A percentile compares a stretch with the other conserved stretches of the same genome.
Evolutionary conservation across 805 yeast species (phyloP).

Genomic region (Schwanniomyces pseudopolymorphus): DNA sequence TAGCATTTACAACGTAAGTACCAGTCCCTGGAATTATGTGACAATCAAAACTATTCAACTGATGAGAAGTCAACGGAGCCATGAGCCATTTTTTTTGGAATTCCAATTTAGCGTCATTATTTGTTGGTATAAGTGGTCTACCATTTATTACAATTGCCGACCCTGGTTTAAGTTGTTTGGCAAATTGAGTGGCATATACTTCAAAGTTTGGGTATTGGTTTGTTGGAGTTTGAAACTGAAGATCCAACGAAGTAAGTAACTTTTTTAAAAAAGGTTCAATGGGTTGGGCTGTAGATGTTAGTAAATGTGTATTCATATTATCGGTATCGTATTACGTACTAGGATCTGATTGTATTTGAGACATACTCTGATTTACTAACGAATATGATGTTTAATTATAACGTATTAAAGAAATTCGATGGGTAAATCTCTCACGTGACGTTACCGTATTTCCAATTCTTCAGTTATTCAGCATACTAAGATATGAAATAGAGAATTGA

Average conservation of each 20-base stretch:
- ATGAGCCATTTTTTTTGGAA: slow-evolving; percentile 61
- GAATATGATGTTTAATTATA: neutral
- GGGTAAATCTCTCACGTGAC: no score
- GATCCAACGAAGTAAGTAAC: slow-evolving; percentile 33
- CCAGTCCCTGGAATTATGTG: slow-evolving; percentile 70
- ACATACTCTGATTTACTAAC: neutral
- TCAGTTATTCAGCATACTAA: no score
- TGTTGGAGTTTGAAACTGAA: slow-evolving; percentile 27
- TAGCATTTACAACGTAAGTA: slow-evolving; percentile 47
- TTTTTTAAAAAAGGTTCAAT: slow-evolving; percentile 41
- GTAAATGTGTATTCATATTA: no score
- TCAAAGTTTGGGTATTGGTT: slow-evolving; percentile 31
- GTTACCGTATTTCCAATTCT: neutral
- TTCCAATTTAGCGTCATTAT: slow-evolving; percentile 36
- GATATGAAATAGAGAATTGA: no score
- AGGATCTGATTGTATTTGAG: slow-evolving; percentile 1
- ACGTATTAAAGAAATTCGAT: neutral
- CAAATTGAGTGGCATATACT: slow-evolving; percentile 43
- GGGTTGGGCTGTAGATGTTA: slow-evolving; percentile 28
- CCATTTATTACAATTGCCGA: slow-evolving; percentile 61
- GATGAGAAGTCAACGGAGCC: slow-evolving; percentile 61
- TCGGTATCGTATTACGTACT: neutral
- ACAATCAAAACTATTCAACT: slow-evolving; percentile 60
- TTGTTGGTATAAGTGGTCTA: slow-evolving; percentile 42
- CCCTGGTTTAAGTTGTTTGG: slow-evolving; percentile 50